Evolutionary conservation across 331 rosid genomes (phyloP), one percentile per base, ranked within the genome.

Genomic region (Prunus yedoensis): DNA sequence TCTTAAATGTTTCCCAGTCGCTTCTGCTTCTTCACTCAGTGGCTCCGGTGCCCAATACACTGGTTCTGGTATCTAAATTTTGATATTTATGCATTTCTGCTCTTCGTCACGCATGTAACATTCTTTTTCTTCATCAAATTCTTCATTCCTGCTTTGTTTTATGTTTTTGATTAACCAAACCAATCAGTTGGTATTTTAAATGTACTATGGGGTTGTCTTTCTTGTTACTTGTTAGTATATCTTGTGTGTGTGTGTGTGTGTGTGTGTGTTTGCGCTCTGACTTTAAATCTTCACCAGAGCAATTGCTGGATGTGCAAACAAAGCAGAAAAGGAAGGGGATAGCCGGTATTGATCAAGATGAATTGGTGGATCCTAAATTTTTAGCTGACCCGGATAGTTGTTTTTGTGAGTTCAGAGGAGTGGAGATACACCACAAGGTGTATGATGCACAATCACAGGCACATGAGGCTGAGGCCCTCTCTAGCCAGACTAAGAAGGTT

Each of bases 341-440:
- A 75, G 97, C 93, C 62, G 98, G 98, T 20, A 70, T 94, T 63
- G 97, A 94, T 76, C 96, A 91, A 66, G 97, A 85, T 20, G 93
- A 91, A 70, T 60, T 94, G 72, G 74, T 86, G 71, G 96, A 91
- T 71, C 96, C 96, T 9, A 85, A 83, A 82, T 68, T 74, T 62
- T 82, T 94, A 57, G 98, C 97, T 66, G 98, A 94, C 73, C 85
- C 84, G 12, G 98, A 91, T 78, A 91, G 98, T 84, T 85, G 81
- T 77, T 94, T 91, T 80, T 91, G 92, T 83, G 93, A 94, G 79
- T 91, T 82, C 76, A 85, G 82, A 52, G 98, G 91, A 35, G 90
- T 94, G 75, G 84, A 90, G 73, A 81, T 94, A 79, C 98, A 94
- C 85, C 92, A 94, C 81, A 94, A 94, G 88, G 80, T 91, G 30